Evolutionary conservation across 306 rosid species (phyloP), one percentile per base, ranked within the genome.

Genomic region (Echinosophora koreensis): DNA sequence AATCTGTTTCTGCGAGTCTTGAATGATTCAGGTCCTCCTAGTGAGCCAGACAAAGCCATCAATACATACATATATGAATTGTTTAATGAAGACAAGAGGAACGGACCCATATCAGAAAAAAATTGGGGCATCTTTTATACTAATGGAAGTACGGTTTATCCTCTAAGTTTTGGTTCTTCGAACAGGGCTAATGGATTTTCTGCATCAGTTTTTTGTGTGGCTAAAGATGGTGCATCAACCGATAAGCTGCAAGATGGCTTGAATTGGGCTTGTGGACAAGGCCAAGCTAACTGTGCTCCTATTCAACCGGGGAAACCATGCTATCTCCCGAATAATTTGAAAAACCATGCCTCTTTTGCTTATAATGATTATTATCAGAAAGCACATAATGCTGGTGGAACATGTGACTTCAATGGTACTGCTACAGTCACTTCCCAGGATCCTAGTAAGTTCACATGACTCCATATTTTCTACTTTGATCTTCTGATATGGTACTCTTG

Each of bases 251-350:
- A 87, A 83, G 85, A 69, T 35, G 98, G 94, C 67, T 58, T 96
- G 74, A 93, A 87, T 81, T 96, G 98, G 97, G 99, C 99, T 38
- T 96, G 98, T 76, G 99, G 98, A 42, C 99, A 88, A 78, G 99
- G 99, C 22, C 91, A 89, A 71, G 99, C 97, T 44, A 91, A 88
- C 81, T 96, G 99, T 76, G 76, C 83, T 37, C 90, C 96, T 28
- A 88, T 96, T 85, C 99, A 96, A 82, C 37, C 30, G 3, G 99
- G 94, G 46, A 85, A 78, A 78, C 81, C 93, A 6, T 96, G 99
- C 68, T 93, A 80, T 83, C 73, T 66, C 13, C 99, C 99, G 22
- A 67, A 93, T 85, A 85, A 49, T 84, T 68, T 87, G 52, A 86
- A 80, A 79, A 85, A 81, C 47, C 99, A 96, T 63, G 99, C 99